A percentile compares a stretch with the other conserved stretches of the same genome.
Conservation (phyloP, 2,329 filamentous ascomycete genomes). For the Setomelanomma holmii region DNA sequence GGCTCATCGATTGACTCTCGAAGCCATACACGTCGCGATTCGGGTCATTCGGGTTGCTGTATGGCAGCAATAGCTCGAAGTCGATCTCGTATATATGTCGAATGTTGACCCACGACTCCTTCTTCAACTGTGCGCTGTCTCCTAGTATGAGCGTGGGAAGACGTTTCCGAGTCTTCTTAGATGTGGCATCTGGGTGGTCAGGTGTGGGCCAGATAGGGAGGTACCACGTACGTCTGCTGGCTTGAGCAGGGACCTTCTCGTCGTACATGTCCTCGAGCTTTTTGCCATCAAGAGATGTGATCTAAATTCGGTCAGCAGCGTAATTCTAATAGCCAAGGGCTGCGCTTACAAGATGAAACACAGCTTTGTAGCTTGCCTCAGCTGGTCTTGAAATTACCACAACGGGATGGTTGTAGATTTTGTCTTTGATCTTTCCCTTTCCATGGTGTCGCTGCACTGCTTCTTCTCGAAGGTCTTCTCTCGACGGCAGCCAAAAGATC, state of each 20-base stretch:
- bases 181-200: constrained; percentile 39
- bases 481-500: constrained; percentile 42
- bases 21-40: constrained; percentile 24
- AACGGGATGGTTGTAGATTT: constrained; percentile 43
- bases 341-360: constrained; percentile 47
- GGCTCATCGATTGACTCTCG: constrained; percentile 33
- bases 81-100: constrained; percentile 44
- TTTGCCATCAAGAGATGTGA: constrained; percentile 45
- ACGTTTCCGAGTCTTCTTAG: constrained; percentile 40
- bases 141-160: constrained; percentile 39
- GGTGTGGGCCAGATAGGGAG: constrained; percentile 42
- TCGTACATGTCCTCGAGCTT: constrained; percentile 41
- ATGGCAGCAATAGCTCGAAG: constrained; percentile 33
- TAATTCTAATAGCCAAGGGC: background rate
- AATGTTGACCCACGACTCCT: constrained; percentile 45
- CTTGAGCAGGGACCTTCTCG: constrained; percentile 42
- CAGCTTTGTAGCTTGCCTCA: constrained; percentile 31
- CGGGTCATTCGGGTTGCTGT: constrained; percentile 34
- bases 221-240: constrained; percentile 41
- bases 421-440: constrained; percentile 41
- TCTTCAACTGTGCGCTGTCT: constrained; percentile 29
- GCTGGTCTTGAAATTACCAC: constrained; percentile 42
- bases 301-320: constrained; percentile 29
- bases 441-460: no score
- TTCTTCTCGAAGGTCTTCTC: no score